A percentile compares a stretch with the other conserved stretches of the same genome.
Evolutionary conservation across 2,329 filamentous ascomycete species (phyloP).

Genomic region (Aspergillus sp.): DNA sequence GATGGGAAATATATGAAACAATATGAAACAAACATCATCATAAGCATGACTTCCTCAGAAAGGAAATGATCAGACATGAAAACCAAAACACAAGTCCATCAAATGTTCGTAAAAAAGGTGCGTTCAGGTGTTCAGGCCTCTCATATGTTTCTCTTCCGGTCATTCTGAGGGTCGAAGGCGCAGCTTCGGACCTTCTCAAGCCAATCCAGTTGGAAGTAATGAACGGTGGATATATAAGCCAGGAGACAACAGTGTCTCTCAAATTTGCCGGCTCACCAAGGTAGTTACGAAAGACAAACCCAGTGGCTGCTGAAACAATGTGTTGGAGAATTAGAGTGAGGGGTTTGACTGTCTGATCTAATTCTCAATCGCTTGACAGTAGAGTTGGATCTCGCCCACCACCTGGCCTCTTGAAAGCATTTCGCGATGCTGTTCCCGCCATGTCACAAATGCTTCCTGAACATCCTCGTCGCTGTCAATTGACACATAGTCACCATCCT

Average conservation of each 20-base stretch:
- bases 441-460: conserved; percentile 91
- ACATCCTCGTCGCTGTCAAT: conserved; percentile 97
- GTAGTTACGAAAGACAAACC: conserved; percentile 13
- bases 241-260: conserved; percentile 22
- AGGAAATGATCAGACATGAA: conserved; percentile 4
- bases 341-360: conserved; percentile 16
- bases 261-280: conserved; percentile 12
- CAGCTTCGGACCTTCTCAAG: conserved; percentile 26
- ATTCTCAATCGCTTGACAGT: conserved; percentile 62
- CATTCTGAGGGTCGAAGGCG: conserved; percentile 12
- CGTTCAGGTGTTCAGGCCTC: neutral
- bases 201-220: conserved; percentile 32
- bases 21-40: conserved; percentile 20
- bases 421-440: conserved; percentile 73
- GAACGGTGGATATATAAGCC: conserved; percentile 21
- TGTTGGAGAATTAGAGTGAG: neutral
- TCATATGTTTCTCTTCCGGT: conserved; percentile 1
- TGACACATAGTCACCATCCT: conserved; percentile 88
- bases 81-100: neutral
- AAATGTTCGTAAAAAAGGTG: conserved; percentile 5
- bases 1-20: conserved; percentile 18
- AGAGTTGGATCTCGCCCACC: conserved; percentile 88
- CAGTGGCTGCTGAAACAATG: conserved; percentile 9
- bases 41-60: conserved; percentile 13
- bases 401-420: conserved; percentile 66